phyloP scores from a whole-genome alignment of 345 rosid genomes.

The Populus tremula region DNA sequence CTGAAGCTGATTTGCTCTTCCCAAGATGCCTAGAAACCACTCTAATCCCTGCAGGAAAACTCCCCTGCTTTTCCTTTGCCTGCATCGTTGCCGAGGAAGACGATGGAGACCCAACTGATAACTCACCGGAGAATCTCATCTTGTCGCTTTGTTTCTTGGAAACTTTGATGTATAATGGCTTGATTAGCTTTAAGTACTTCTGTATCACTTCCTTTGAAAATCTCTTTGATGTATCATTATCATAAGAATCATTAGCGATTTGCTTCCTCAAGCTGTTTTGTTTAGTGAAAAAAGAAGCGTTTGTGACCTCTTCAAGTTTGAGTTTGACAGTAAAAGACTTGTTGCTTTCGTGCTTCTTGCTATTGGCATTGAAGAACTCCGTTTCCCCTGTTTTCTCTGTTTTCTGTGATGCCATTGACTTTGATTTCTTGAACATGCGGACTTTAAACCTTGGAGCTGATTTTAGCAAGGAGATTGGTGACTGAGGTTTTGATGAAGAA shows the following conservation, averaged over 20 bases:
- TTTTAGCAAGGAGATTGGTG: constrained; percentile 59
- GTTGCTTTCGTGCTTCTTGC: constrained; percentile 22
- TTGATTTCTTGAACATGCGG: constrained; percentile 55
- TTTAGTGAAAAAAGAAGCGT: constrained; percentile 28
- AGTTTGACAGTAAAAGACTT: constrained; percentile 43
- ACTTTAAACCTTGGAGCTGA: constrained; percentile 59
- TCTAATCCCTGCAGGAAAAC: constrained; percentile 24
- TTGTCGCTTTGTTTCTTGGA: constrained; percentile 39
- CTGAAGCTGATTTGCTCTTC: constrained; percentile 31
- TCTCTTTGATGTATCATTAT: constrained; percentile 18
- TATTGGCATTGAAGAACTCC: constrained; percentile 15
- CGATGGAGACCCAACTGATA: constrained; percentile 33
- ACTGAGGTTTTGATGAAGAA: constrained; percentile 41
- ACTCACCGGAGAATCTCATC: constrained; percentile 24
- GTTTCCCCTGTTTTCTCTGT: constrained; percentile 18
- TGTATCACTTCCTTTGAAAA: constrained; percentile 20
- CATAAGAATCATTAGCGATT: not conserved
- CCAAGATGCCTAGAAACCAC: constrained; percentile 27
- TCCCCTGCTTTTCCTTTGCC: constrained; percentile 19
- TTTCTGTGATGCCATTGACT: constrained; percentile 32
- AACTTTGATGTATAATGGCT: constrained; percentile 25
- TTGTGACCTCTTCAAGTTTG: constrained; percentile 35
- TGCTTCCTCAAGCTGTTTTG: constrained; percentile 35
- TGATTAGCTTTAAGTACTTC: constrained; percentile 32
- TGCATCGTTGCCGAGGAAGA: constrained; percentile 40